Percentiles rank a stretch among this genome's conserved stretches.
Evolutionary conservation across 1,284 basidiomycete species (phyloP).

Genomic region (Ganoderma lucidum): DNA sequence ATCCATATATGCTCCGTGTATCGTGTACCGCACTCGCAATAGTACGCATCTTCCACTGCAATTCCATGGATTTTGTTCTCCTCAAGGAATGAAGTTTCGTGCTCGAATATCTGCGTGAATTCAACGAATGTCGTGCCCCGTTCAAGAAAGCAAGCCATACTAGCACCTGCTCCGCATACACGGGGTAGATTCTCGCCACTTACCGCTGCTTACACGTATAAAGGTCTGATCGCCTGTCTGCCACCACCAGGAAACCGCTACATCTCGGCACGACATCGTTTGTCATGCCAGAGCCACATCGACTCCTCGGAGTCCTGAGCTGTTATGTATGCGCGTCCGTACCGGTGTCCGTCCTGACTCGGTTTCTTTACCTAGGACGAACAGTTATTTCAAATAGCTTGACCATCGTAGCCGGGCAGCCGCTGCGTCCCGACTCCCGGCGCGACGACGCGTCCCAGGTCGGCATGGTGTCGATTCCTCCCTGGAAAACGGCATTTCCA

Average conservation of each 20-base stretch:
- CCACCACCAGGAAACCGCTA: neutral
- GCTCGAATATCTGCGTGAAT: neutral
- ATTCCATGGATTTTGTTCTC: neutral
- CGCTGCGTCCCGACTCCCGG: neutral
- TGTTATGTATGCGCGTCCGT: neutral
- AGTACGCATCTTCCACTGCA: conserved; percentile 7
- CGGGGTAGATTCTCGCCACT: neutral
- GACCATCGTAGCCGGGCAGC: neutral
- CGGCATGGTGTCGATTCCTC: neutral
- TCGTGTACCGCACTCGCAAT: conserved; percentile 9
- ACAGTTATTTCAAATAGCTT: neutral
- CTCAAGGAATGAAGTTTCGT: neutral
- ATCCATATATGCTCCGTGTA: conserved; percentile 19
- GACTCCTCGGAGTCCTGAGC: neutral
- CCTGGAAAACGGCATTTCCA: neutral
- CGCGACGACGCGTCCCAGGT: neutral
- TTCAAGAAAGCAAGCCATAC: neutral
- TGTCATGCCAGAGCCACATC: neutral
- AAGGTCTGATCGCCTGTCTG: neutral
- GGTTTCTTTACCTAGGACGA: neutral
- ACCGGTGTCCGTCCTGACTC: neutral
- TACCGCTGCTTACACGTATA: neutral
- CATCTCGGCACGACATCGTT: neutral
- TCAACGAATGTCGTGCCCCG: neutral
- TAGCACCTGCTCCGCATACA: neutral